Percentiles rank a stretch among this genome's conserved stretches.
Evolutionary conservation across 306 rosid genomes (phyloP).

Genomic region (Prosopis cineraria): DNA sequence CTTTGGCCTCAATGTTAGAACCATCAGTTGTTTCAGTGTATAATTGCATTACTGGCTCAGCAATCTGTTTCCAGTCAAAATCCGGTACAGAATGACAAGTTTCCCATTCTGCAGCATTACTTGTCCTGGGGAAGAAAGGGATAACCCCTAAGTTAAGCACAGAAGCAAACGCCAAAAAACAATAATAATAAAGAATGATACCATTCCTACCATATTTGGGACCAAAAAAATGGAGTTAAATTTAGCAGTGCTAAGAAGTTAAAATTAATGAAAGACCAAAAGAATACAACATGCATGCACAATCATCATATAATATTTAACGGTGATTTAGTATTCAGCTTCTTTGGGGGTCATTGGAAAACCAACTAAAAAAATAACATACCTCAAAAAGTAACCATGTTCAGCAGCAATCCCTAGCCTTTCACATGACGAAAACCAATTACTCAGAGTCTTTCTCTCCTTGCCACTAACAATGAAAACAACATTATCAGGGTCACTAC

Average conservation of each 20-base stretch:
- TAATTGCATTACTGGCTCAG: slow-evolving; percentile 84
- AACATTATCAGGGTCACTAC: slow-evolving; percentile 68
- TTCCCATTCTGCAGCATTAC: slow-evolving; percentile 63
- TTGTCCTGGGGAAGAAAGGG: slow-evolving; percentile 35
- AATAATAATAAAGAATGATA: neutral
- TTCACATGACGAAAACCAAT: slow-evolving; percentile 86
- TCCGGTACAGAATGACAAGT: slow-evolving; percentile 62
- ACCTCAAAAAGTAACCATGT: slow-evolving; percentile 86
- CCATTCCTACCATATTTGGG: neutral
- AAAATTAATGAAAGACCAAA: neutral
- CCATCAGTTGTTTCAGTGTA: slow-evolving; percentile 92
- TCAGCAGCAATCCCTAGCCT: slow-evolving; percentile 83
- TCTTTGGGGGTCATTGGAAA: neutral
- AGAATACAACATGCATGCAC: neutral
- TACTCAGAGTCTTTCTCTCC: slow-evolving; percentile 56
- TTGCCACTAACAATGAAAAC: slow-evolving; percentile 80
- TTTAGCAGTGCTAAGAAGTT: neutral
- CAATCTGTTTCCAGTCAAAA: slow-evolving; percentile 82
- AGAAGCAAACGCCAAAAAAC: slow-evolving; percentile 1
- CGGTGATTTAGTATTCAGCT: neutral
- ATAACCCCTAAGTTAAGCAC: slow-evolving; percentile 19
- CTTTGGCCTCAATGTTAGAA: slow-evolving; percentile 78
- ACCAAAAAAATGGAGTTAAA: neutral
- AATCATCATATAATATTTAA: neutral
- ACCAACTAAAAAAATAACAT: neutral